Percentiles rank a stretch among this genome's conserved stretches.
These are phyloP conservation scores for Vaccinium darrowii DNA, from an alignment of 148 eudicot species.

Conservation along the genomic window DNA sequence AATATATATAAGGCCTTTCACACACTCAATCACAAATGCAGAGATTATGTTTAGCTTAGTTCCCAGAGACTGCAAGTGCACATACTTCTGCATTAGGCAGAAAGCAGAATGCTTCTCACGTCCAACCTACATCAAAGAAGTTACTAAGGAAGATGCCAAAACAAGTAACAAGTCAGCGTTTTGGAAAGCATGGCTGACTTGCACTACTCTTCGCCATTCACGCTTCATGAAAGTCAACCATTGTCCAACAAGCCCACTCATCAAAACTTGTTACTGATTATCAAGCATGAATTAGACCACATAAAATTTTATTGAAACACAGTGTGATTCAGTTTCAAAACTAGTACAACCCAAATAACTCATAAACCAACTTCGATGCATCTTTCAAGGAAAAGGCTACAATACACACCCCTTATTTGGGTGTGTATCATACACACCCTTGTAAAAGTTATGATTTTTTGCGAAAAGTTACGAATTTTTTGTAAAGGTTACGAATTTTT, in stretches of 20 bases:
- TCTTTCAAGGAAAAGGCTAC: no score
- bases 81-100: slow-evolving; percentile 87
- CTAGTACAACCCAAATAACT: no score
- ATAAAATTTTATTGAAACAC: background rate
- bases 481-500: no score
- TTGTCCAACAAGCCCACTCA: background rate
- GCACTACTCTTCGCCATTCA: background rate
- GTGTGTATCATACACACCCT: no score
- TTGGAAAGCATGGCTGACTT: background rate
- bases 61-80: slow-evolving; percentile 59
- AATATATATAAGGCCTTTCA: slow-evolving; percentile 77
- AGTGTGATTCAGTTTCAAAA: background rate
- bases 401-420: no score
- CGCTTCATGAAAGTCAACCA: background rate
- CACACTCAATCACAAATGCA: slow-evolving; percentile 72
- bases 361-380: no score
- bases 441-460: no score
- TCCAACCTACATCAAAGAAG: slow-evolving; percentile 57
- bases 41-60: slow-evolving; percentile 75
- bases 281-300: background rate
- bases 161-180: background rate
- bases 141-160: slow-evolving; percentile 12
- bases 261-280: background rate
- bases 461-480: no score
- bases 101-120: slow-evolving; percentile 85